These are phyloP conservation scores for Pythium vanterpoolii DNA, from an alignment of 352 stramenopile species.

Conservation along the genomic window DNA sequence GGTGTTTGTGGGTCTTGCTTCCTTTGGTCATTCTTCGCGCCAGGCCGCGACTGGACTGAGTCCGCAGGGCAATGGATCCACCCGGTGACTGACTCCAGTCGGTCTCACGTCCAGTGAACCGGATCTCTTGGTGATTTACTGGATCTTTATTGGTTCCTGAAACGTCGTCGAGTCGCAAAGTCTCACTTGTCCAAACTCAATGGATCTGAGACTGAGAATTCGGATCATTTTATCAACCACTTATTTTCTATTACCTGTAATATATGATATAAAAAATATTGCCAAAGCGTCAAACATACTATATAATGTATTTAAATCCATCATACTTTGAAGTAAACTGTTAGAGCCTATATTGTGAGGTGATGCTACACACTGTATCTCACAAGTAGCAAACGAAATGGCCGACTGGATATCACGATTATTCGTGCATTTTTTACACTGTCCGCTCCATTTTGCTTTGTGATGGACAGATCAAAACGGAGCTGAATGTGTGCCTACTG, in stretches of 20 bases:
- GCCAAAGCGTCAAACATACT: no score
- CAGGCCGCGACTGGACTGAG: slow-evolving; percentile 1
- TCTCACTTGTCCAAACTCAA: neutral
- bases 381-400: no score
- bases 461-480: no score
- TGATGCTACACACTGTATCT: no score
- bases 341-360: no score
- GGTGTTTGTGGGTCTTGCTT: neutral
- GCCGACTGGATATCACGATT: no score
- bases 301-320: no score
- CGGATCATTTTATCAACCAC: neutral
- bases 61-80: neutral
- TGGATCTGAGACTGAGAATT: neutral
- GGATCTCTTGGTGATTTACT: neutral
- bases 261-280: no score
- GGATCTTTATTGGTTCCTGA: neutral
- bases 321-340: no score
- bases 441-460: no score
- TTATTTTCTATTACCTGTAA: neutral
- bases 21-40: neutral
- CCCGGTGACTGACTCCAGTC: slow-evolving; percentile 3
- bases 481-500: no score
- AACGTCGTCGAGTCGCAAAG: slow-evolving; percentile 6
- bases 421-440: no score
- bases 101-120: slow-evolving; percentile 1